Conservation (phyloP, 805 yeast species). For the Kregervanrija pseudodelftensis region DNA sequence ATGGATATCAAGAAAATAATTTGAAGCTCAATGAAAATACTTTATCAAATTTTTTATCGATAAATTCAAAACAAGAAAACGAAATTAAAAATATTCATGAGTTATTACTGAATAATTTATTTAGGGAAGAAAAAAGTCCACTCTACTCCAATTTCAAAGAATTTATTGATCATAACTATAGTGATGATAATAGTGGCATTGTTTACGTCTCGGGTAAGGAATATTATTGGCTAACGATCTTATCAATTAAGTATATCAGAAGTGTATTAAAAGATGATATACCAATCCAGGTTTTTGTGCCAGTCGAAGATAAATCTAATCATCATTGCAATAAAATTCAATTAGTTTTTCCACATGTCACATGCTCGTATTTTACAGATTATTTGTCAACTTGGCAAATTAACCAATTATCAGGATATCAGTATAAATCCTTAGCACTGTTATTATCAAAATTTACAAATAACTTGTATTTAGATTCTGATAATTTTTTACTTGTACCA, state of each 20-base stretch:
- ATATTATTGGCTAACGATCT: constrained; percentile 24
- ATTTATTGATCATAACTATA: constrained; percentile 7
- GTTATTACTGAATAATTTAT: constrained; percentile 11
- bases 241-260: constrained; percentile 26
- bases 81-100: constrained; percentile 20
- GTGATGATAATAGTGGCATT: constrained; percentile 16
- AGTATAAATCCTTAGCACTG: constrained; percentile 24
- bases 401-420: constrained; percentile 25
- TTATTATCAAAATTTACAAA: constrained; percentile 36
- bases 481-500: constrained; percentile 32
- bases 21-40: constrained; percentile 14
- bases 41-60: constrained; percentile 16
- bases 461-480: constrained; percentile 36
- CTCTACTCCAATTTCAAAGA: constrained; percentile 11
- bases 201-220: constrained; percentile 26
- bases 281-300: constrained; percentile 46
- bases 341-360: constrained; percentile 30
- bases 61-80: constrained; percentile 18
- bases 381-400: constrained; percentile 20
- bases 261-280: constrained; percentile 18
- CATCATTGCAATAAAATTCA: constrained; percentile 37
- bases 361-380: constrained; percentile 38
- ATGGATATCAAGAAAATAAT: constrained; percentile 23
- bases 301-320: constrained; percentile 34
- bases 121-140: constrained; percentile 9